These are phyloP conservation scores for Penicillium sclerotiorum DNA, from an alignment of 2,329 filamentous ascomycete genomes.

Conservation along the genomic window DNA sequence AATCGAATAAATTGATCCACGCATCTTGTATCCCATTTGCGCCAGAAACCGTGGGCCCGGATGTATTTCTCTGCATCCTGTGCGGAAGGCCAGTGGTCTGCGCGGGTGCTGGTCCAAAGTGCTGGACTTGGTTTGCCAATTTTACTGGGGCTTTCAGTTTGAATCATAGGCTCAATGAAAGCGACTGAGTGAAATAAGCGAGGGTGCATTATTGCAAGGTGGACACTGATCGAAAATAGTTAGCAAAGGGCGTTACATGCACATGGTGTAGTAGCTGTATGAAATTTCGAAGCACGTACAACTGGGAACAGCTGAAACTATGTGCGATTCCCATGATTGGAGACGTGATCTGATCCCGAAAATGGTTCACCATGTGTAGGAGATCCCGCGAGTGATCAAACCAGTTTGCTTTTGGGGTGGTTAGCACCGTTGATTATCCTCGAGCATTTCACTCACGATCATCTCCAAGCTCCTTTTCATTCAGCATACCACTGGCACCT, in stretches of 20 bases:
- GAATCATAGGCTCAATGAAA: not conserved
- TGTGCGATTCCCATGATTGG: not conserved
- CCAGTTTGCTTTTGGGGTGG: not conserved
- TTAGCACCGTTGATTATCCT: not conserved
- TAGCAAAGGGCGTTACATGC: not conserved
- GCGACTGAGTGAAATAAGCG: not conserved
- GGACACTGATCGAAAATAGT: not conserved
- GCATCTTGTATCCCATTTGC: not conserved
- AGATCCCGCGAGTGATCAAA: not conserved
- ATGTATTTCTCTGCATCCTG: not conserved
- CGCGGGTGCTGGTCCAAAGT: not conserved
- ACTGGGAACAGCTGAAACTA: not conserved
- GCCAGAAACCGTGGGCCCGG: not conserved
- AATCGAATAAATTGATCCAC: not conserved
- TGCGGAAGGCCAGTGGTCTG: not conserved
- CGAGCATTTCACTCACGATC: not conserved
- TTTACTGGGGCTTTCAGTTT: not conserved
- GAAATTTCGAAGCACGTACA: not conserved
- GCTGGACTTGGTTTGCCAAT: not conserved
- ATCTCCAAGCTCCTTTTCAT: not conserved
- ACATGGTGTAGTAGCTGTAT: not conserved
- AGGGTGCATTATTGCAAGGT: slow-evolving; percentile 1
- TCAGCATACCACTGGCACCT: not conserved
- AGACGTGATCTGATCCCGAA: not conserved
- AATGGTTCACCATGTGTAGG: not conserved